Evolutionary conservation across 371 early-diverging fungal genomes (phyloP).

Genomic region (Fennellomyces sp.): DNA sequence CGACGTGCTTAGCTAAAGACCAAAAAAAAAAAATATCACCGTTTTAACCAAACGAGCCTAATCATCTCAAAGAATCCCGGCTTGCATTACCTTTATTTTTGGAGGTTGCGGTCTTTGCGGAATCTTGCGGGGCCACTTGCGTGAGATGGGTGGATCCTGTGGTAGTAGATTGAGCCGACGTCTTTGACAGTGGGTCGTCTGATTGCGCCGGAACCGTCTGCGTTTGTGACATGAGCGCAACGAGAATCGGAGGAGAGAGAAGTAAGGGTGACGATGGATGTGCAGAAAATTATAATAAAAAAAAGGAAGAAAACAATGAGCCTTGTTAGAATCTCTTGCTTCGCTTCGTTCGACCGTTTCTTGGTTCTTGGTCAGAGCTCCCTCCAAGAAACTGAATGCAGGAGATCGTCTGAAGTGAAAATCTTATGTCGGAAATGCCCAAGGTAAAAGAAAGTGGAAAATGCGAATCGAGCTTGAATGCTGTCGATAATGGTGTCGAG

Average conservation of each 20-base stretch:
- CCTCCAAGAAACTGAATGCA: no score
- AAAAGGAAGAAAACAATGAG: background rate
- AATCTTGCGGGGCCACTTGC: constrained; percentile 17
- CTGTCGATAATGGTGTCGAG: no score
- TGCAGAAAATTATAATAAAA: constrained; percentile 1
- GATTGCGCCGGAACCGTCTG: constrained; percentile 2
- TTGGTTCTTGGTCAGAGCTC: no score
- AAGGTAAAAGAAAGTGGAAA: no score
- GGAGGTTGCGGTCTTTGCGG: constrained; percentile 5
- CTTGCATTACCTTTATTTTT: constrained; percentile 1
- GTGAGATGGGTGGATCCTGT: constrained; percentile 11
- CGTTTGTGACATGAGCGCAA: background rate
- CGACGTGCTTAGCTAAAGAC: background rate
- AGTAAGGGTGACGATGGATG: background rate
- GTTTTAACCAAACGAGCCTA: background rate
- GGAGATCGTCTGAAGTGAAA: no score
- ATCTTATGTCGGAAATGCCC: no score
- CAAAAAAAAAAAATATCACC: constrained; percentile 10
- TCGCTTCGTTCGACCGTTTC: no score
- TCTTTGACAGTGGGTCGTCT: constrained; percentile 5
- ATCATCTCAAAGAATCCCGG: background rate
- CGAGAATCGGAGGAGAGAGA: background rate
- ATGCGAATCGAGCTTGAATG: no score
- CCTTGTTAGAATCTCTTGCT: no score
- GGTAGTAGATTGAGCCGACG: constrained; percentile 6